Percentiles rank a stretch among this genome's conserved stretches.
These are phyloP conservation scores for Austroboletus olivaceoglutinosus DNA, from an alignment of 1,284 basidiomycete species.

Conservation along the genomic window DNA sequence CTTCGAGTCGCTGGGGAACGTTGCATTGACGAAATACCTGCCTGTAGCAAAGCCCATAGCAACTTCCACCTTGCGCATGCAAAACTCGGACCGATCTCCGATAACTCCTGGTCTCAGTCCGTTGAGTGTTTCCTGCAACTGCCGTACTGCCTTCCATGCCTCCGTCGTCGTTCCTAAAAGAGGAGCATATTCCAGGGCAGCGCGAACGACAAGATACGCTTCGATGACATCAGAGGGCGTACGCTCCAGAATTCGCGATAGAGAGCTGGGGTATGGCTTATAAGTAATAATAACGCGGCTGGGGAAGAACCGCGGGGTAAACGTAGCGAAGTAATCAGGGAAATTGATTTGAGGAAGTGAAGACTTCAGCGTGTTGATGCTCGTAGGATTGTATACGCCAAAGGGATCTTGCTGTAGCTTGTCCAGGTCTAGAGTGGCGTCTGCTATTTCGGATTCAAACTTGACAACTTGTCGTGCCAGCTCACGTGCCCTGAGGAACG, in stretches of 20 bases:
- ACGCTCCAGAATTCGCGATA: conserved; percentile 69
- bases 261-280: conserved; percentile 72
- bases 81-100: conserved; percentile 80
- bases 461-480: conserved; percentile 74
- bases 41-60: conserved; percentile 74
- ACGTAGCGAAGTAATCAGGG: conserved; percentile 79
- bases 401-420: conserved; percentile 75
- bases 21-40: conserved; percentile 82
- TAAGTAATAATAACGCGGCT: conserved; percentile 77
- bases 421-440: conserved; percentile 80
- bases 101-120: conserved; percentile 88
- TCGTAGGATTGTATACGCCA: conserved; percentile 85
- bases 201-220: conserved; percentile 80
- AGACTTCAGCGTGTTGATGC: conserved; percentile 66
- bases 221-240: conserved; percentile 76
- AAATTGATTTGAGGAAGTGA: conserved; percentile 80
- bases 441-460: conserved; percentile 81
- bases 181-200: conserved; percentile 63
- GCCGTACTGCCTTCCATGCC: conserved; percentile 71
- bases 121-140: conserved; percentile 67
- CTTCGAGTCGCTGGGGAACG: conserved; percentile 81
- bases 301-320: conserved; percentile 79
- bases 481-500: conserved; percentile 49
- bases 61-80: conserved; percentile 60
- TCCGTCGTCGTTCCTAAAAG: conserved; percentile 72